These are phyloP conservation scores for Starmerella powellii DNA, from an alignment of 805 yeast species.

Conservation along the genomic window DNA sequence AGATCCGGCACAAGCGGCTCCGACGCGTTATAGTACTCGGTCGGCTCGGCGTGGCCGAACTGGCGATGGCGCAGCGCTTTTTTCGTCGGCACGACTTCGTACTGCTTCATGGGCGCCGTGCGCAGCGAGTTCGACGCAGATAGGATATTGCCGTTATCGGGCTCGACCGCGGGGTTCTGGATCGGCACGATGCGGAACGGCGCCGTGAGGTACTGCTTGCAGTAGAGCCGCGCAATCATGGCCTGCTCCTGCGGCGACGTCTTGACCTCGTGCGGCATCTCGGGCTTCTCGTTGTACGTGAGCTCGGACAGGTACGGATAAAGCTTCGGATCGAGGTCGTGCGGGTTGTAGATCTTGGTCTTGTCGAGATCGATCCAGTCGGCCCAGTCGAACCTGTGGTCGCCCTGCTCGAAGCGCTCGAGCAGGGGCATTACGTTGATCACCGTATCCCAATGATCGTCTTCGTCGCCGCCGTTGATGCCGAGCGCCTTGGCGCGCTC, in stretches of 20 bases:
- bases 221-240: constrained; percentile 19
- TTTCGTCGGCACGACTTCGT: constrained; percentile 3
- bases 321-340: constrained; percentile 10
- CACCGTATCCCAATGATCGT: constrained; percentile 5
- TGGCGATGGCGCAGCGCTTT: constrained; percentile 13
- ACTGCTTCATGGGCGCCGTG: constrained; percentile 4
- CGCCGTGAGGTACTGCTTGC: constrained; percentile 11
- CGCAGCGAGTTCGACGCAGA: not conserved
- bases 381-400: constrained; percentile 22
- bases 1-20: constrained; percentile 8
- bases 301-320: constrained; percentile 14
- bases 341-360: constrained; percentile 9
- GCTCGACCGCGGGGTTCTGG: constrained; percentile 1
- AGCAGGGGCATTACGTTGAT: constrained; percentile 10
- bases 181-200: constrained; percentile 17
- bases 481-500: not conserved
- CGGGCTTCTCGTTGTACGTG: constrained; percentile 1
- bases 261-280: constrained; percentile 5
- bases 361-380: constrained; percentile 26
- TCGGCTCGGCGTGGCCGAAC: constrained; percentile 13
- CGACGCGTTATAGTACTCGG: constrained; percentile 1
- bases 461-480: not conserved
- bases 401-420: constrained; percentile 6
- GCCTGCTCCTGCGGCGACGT: constrained; percentile 17
- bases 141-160: not conserved